Base-by-base conservation (phyloP, 257 asterid species). In the Plectranthus barbatus region DNA sequence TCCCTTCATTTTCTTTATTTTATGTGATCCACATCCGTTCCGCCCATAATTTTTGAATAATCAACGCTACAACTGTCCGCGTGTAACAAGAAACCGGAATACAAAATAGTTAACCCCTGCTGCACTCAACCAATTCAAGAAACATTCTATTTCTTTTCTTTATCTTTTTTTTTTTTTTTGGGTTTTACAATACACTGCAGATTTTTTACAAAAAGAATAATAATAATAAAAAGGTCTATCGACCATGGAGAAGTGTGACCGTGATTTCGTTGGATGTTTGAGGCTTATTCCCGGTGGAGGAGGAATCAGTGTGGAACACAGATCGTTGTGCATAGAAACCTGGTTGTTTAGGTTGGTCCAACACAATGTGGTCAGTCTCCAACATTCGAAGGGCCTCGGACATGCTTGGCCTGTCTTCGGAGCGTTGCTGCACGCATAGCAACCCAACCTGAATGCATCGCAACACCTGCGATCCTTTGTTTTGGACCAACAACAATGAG, bases 401-500 rank as follows among this genome's bases (percentile, higher is more conserved):
- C 75, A 74, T 77, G 0, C 64, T 65, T 1, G 85, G 80, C 60
- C 83, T 72, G 6, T 63, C 81, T 26, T 76, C 62, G 1, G 70
- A 1, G 10, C 20, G 26, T 6, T 72, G 73, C 12, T 81, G 79
- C 14, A 70, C 81, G 71, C 87, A 79, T 52, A 76, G 13, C 12
- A 82, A 70, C 3, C 87, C 84, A 12, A 79, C 39, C 21, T 74
- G 79, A 62, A 82, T 45, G 73, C 77, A 82, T 34, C 72, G 48
- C 6, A 19, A 7, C 49, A 37, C 50, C 31, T 57, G 49, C 1
- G 36, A 39, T 39, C 19, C 63, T 57, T 11, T 39, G 31, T 18
- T n/a, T 42, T 0, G 75, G 39, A 11, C 64, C 64, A 68, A 57
- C 11, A 68, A 20, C 0, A 4, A 33, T 36, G 77, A 66, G 47